Evolutionary conservation across 345 rosid species (phyloP), one percentile per base, ranked within the genome.

Genomic region (Litchi chinensis): DNA sequence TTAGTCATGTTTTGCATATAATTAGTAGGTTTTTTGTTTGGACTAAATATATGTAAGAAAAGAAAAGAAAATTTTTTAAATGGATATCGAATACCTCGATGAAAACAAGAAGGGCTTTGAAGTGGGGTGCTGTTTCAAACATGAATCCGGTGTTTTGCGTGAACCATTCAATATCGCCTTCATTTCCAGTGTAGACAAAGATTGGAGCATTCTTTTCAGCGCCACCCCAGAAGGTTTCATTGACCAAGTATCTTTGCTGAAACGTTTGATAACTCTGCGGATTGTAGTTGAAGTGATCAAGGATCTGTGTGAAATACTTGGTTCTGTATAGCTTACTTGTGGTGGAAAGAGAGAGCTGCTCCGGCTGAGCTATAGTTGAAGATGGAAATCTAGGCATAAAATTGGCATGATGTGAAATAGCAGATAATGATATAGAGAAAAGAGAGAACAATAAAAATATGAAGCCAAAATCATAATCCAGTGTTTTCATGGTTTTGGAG

Each of bases 151-250:
- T 88, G 76, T 89, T 91, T 12, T 88, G 87, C 0, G 92, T 84
- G 57, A 89, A 89, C 92, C 92, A 89, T 56, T 91, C 92, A 48
- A 91, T 88, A 3, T 83, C 84, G 10, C 91, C 92, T 88, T 89
- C 92, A 46, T 89, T 91, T 37, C 92, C 91, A 0, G 89, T 87
- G 80, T 91, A 91, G 32, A 91, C 83, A 63, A 91, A 89, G 66
- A 91, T 89, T 7, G 94, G 90, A 64, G 92, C 59, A 56, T 86
- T 88, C 63, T 68, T 60, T 0, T 43, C 22, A 3, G 89, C 48
- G 18, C 94, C 90, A n/a, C 80, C 91, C 92, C 94, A 89, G 57
- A 74, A 82, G 0, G 81, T 84, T 60, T 83, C 84, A 73, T 84
- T 88, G 70, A 89, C 66, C 13, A 91, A 65, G 71, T 91, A 91